Base-by-base conservation (phyloP, 2,329 filamentous ascomycete species). In the Elsinoe australis region DNA sequence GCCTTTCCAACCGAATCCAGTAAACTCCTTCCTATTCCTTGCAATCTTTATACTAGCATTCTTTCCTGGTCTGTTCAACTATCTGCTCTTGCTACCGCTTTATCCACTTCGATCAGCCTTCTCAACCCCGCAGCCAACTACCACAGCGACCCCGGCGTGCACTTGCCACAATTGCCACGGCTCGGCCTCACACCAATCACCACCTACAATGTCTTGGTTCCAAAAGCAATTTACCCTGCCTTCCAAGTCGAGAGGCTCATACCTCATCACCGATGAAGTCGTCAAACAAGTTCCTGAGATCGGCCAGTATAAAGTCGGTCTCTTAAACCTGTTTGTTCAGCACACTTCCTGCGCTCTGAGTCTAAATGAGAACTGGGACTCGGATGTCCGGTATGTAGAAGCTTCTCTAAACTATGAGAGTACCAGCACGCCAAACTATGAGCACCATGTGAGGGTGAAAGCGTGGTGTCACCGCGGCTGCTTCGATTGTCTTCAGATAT, bases 331-430 rank as follows among this genome's bases (percentile, higher is more conserved):
- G 38, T 98, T 96, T 66, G 76, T 96, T 48, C 90, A 98, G 69
- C 92, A 98, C 69, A 98, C 92, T 4, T 87, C 81, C 60, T 95
- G 88, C 67, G 92, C 85, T 9, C 74, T 98, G 47, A 86, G 80
- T 52, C 71, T 98, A 59, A 98, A 98, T 63, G 92, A 98, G 75
- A 96, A 96, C 70, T 83, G 72, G 71, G 87, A 89, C 62, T 67
- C 71, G 36, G 87, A 94, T 68, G 92, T 98, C n/a, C 78, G 88
- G 58, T 53, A 33, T 8, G 52, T 28, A 14, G 18, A 34, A n/a
- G n/a, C n/a, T n/a, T n/a, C n/a, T n/a, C n/a, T n/a, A n/a, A n/a
- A n/a, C n/a, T n/a, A n/a, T n/a, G n/a, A n/a, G n/a, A n/a, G n/a
- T n/a, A n/a, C n/a, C n/a, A n/a, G n/a, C n/a, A n/a, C n/a, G n/a